A percentile compares a stretch with the other conserved stretches of the same genome.
Evolutionary conservation across 441 rosid genomes (phyloP).

Genomic region (Gossypium gossypioides): DNA sequence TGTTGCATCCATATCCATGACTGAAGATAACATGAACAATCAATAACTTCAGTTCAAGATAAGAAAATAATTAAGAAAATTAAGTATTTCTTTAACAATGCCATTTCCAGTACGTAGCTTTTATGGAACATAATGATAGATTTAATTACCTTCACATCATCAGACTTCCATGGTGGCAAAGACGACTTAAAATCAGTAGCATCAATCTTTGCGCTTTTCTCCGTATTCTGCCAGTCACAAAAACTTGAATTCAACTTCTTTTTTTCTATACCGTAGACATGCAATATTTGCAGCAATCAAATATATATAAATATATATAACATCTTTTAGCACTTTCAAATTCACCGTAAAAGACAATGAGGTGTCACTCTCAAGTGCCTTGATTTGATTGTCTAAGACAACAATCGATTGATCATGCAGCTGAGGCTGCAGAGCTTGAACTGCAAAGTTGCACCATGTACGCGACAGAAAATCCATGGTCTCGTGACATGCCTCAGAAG

Average conservation of each 20-base stretch:
- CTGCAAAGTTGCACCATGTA: conserved; percentile 86
- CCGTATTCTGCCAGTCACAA: conserved; percentile 34
- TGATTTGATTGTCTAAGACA: conserved; percentile 37
- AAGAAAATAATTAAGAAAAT: not conserved
- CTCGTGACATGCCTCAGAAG: conserved; percentile 83
- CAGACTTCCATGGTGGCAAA: conserved; percentile 71
- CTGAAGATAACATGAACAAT: conserved; percentile 28
- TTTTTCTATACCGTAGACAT: not conserved
- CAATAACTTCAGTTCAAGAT: not conserved
- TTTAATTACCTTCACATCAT: conserved; percentile 65
- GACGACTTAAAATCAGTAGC: conserved; percentile 55
- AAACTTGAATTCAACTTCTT: not conserved
- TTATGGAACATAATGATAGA: not conserved
- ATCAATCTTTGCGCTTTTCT: conserved; percentile 43
- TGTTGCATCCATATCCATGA: conserved; percentile 99
- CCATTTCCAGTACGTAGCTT: not conserved
- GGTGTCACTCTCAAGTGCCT: conserved; percentile 31
- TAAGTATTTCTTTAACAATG: too few species aligned
- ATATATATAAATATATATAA: not conserved
- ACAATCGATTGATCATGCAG: conserved; percentile 38
- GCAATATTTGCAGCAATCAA: not conserved
- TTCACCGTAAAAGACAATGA: conserved; percentile 45
- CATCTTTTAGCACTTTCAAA: not conserved
- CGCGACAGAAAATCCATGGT: conserved; percentile 77
- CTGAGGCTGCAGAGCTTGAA: conserved; percentile 65